Base-by-base conservation (phyloP, 2,329 filamentous ascomycete genomes). In the Uncinocarpus reesii region DNA sequence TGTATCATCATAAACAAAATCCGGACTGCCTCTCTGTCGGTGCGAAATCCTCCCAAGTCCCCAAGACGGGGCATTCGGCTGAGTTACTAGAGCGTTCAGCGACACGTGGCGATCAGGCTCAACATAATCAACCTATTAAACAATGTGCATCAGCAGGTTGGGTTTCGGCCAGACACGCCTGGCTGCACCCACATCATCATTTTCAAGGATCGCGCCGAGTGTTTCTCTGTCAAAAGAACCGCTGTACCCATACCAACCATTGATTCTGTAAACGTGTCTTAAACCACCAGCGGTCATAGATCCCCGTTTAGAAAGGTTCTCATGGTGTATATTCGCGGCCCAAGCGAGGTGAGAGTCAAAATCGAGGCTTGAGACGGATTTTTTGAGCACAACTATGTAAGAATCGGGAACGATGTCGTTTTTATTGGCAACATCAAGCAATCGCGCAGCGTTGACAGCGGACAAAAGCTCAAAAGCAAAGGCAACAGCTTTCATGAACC, bases 41-140 rank as follows among this genome's bases (percentile, higher is more conserved):
- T 62, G 59, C n/a, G 63, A 67, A 28, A 66, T 60, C 34, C 64
- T 55, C 21, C 58, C 55, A 10, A 68, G 58, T 15, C 65, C 65
- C 61, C 60, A 67, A 16, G 61, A 58, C 28, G 64, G 58, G 36
- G 50, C 52, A 26, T 48, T 51, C 34, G 57, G 53, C 13, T 58
- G 56, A 15, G 53, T 56, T 18, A 23, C 16, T 15, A 49, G 23
- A 3, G 26, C 28, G n/a, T 31, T 18, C 10, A 48, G 4, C 4
- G 29, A 20, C 7, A 48, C 48, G 13, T 42, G 26, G 13, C 35
- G 35, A 20, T 56, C 48, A 10, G 18, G 38, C 38, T 56, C 54
- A 38, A 56, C 34, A 34, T 50, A 51, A n/a, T 40, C 52, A 29
- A 56, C 54, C 54, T 56, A 47, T 21, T 24, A 18, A 3, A 18